A percentile compares a stretch with the other conserved stretches of the same genome.
These are phyloP conservation scores for Geotrichum histeridarum DNA, from an alignment of 1,139 yeast genomes.

Conservation along the genomic window DNA sequence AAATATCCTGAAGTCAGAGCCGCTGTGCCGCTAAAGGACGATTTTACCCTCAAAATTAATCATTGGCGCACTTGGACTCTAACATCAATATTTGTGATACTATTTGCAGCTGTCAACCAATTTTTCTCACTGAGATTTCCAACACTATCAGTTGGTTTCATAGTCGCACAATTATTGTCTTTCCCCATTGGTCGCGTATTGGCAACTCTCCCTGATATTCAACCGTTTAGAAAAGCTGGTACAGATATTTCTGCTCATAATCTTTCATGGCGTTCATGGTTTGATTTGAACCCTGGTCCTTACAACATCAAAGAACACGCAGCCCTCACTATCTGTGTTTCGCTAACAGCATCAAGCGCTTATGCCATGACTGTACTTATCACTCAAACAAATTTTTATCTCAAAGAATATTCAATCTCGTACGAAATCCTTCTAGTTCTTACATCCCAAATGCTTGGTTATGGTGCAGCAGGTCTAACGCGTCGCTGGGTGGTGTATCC, in stretches of 20 bases:
- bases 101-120: conserved; percentile 48
- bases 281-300: conserved; percentile 53
- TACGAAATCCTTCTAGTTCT: conserved; percentile 36
- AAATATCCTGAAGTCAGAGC: conserved; percentile 60
- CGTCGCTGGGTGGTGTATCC: conserved; percentile 49
- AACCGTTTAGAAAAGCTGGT: conserved; percentile 29
- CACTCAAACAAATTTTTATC: conserved; percentile 42
- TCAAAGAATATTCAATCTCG: conserved; percentile 49
- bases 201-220: conserved; percentile 44
- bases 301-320: conserved; percentile 51
- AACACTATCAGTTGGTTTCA: conserved; percentile 43
- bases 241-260: conserved; percentile 38
- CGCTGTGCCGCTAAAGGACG: conserved; percentile 53
- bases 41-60: conserved; percentile 44
- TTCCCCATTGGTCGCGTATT: conserved; percentile 49
- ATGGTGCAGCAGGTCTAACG: conserved; percentile 51
- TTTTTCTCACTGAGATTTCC: conserved; percentile 50
- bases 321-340: conserved; percentile 51
- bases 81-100: conserved; percentile 27
- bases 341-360: conserved; percentile 46
- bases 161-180: conserved; percentile 50
- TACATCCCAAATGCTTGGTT: conserved; percentile 21
- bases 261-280: conserved; percentile 39
- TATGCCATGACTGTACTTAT: conserved; percentile 47
- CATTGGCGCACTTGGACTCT: conserved; percentile 48